phyloP scores from a whole-genome alignment of 345 rosid species.

The Bruguiera parviflora region DNA sequence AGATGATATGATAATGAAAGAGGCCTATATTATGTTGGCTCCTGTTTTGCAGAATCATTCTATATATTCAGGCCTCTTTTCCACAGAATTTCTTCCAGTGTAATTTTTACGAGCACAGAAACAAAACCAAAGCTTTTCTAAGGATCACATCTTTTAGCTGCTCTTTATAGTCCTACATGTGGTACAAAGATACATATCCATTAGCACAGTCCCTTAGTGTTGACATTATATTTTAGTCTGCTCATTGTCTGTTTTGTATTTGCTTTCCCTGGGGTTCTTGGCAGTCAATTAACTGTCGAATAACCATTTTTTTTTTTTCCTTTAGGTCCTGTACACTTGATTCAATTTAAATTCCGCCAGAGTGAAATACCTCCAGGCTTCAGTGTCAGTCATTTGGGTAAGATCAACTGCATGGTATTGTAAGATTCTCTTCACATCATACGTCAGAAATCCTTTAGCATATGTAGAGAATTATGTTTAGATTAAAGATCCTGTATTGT shows the following conservation, averaged over 20 bases:
- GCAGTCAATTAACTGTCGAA: conserved; percentile 6
- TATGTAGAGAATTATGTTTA: too few species aligned
- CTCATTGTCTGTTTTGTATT: not conserved
- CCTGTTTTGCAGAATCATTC: not conserved
- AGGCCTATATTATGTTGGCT: not conserved
- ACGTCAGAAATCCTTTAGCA: too few species aligned
- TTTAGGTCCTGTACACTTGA: conserved; percentile 78
- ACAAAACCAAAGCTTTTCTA: not conserved
- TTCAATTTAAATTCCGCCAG: conserved; percentile 90
- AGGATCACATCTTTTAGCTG: not conserved
- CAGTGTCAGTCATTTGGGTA: conserved; percentile 75
- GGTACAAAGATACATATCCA: not conserved
- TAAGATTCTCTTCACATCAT: not conserved
- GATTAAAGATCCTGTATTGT: not conserved
- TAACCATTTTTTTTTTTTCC: not conserved
- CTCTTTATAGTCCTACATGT: not conserved
- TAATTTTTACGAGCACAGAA: too few species aligned
- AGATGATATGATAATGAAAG: too few species aligned
- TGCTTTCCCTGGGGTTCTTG: conserved; percentile 2
- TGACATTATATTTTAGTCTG: too few species aligned
- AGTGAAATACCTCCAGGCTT: conserved; percentile 89
- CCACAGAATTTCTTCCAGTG: too few species aligned
- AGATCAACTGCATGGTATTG: not conserved
- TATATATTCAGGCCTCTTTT: too few species aligned
- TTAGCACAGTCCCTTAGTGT: not conserved